These are phyloP conservation scores for Plasmodium gallinaceum DNA, from an alignment of 169 alveolate genomes.

Conservation along the genomic window DNA sequence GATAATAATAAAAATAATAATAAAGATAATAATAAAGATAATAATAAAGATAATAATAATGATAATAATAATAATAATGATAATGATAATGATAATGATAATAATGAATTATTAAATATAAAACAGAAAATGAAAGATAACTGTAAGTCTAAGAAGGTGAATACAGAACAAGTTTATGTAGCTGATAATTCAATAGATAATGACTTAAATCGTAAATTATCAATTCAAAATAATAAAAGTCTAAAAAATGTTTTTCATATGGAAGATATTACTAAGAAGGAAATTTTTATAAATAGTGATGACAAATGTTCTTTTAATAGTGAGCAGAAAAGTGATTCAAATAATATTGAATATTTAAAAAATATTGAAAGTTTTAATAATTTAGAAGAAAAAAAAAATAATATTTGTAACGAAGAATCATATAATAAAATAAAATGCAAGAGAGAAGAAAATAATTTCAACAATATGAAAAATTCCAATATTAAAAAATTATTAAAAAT, in stretches of 20 bases:
- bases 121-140: conserved; percentile 1
- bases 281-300: neutral
- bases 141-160: neutral
- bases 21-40: neutral
- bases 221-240: neutral
- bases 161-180: neutral
- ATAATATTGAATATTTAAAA: neutral
- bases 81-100: neutral
- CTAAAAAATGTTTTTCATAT: neutral
- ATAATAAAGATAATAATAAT: neutral
- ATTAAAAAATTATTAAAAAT: conserved; percentile 67
- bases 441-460: neutral
- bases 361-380: neutral
- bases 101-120: neutral
- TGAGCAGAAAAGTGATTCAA: neutral
- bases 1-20: neutral
- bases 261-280: neutral
- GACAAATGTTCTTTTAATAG: neutral
- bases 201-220: neutral
- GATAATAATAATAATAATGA: neutral
- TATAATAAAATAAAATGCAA: neutral
- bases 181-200: neutral
- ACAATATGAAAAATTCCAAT: conserved; percentile 27
- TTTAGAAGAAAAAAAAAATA: neutral
- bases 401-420: conserved; percentile 1